Evolutionary conservation across 73 alveolate species (phyloP).

Genomic region (Paramecium pentaurelia): DNA sequence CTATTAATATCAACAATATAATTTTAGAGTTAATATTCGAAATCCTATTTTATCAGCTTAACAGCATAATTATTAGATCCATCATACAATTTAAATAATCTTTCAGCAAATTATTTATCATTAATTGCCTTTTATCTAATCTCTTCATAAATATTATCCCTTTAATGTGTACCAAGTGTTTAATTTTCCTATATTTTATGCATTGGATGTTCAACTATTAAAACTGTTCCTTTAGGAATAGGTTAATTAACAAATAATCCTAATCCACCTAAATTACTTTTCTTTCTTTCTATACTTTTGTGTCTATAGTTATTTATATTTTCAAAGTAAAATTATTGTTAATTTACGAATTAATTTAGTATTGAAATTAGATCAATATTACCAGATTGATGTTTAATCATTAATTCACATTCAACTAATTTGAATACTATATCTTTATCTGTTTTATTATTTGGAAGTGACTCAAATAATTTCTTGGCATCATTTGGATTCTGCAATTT

Average conservation of each 20-base stretch:
- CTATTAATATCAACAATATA: background rate
- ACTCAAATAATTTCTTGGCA: background rate
- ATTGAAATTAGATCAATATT: background rate
- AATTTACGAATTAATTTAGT: background rate
- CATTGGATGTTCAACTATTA: background rate
- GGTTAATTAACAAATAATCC: background rate
- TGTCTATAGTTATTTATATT: background rate
- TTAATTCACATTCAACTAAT: background rate
- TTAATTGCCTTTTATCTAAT: background rate
- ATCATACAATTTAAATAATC: background rate
- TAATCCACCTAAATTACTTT: background rate
- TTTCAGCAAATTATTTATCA: slow-evolving; percentile 1
- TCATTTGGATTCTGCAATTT: background rate
- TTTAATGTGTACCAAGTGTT: background rate
- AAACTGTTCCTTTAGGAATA: background rate
- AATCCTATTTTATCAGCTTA: background rate
- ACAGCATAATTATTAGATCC: background rate
- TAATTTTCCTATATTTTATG: background rate
- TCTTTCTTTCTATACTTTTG: background rate
- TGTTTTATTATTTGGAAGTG: background rate
- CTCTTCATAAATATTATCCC: background rate
- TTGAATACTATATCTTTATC: slow-evolving; percentile 9
- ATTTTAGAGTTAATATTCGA: background rate
- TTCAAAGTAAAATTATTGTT: background rate
- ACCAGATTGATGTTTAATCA: background rate